Evolutionary conservation across 345 rosid species (phyloP).

Genomic region (Diplotaxis tenuifolia): DNA sequence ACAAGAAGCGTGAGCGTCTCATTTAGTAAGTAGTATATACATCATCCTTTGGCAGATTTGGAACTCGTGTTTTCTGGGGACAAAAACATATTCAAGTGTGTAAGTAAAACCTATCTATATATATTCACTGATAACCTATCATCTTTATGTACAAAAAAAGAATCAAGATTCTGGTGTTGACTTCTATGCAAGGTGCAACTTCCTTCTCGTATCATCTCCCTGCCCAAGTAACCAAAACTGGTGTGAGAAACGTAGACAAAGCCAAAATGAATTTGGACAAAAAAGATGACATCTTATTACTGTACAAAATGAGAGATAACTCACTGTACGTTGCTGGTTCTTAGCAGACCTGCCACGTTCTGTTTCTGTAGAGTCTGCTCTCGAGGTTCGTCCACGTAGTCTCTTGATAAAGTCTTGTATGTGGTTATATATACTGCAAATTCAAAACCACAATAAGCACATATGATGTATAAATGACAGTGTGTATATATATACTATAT

Average conservation of each 20-base stretch:
- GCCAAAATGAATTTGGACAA: neutral
- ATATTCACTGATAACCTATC: constrained; percentile 17
- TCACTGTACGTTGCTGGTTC: constrained; percentile 36
- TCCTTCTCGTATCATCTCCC: constrained; percentile 35
- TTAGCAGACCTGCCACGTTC: constrained; percentile 20
- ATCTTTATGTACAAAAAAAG: neutral
- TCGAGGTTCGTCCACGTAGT: constrained; percentile 29
- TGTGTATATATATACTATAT: too few relatives aligned
- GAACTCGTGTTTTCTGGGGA: neutral
- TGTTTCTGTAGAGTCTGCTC: constrained; percentile 31
- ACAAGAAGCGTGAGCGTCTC: neutral
- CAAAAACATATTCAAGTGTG: neutral
- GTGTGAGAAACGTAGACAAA: neutral
- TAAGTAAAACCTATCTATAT: neutral
- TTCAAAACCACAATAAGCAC: constrained; percentile 6
- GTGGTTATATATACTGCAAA: constrained; percentile 54
- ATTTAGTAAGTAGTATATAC: neutral
- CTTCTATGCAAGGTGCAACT: constrained; percentile 37
- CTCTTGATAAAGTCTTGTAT: constrained; percentile 42
- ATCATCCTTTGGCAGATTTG: constrained; percentile 6
- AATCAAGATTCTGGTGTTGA: constrained; percentile 5
- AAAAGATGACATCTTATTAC: neutral
- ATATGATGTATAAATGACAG: neutral
- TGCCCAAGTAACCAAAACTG: constrained; percentile 4
- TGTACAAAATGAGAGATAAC: constrained; percentile 32